A percentile compares a stretch with the other conserved stretches of the same genome.
Conservation (phyloP, 306 rosid genomes). For the Delonix regia region DNA sequence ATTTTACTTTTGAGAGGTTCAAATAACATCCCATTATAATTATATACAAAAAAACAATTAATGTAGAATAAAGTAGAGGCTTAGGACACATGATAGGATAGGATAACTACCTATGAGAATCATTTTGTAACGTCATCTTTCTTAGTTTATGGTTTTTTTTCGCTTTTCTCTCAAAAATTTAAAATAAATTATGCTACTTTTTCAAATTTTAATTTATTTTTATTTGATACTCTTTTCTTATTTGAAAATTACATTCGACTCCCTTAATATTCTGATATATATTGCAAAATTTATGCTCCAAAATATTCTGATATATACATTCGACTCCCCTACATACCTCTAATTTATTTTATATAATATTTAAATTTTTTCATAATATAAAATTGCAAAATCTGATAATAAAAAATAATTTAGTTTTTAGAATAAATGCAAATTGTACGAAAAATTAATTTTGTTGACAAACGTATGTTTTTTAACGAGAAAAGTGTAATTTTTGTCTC, state of each 20-base stretch:
- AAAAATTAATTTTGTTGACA: background rate
- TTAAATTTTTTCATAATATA: no score
- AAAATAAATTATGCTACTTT: background rate
- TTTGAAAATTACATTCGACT: background rate
- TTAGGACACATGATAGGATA: background rate
- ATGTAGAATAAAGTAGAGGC: background rate
- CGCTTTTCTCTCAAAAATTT: background rate
- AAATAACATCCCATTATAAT: background rate
- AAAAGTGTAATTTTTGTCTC: no score
- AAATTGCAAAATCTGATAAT: no score
- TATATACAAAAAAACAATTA: background rate
- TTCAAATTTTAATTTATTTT: no score
- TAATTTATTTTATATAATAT: background rate
- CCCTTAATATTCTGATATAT: no score
- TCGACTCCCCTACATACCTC: background rate
- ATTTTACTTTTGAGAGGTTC: background rate
- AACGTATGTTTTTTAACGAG: no score
- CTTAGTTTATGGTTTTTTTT: background rate
- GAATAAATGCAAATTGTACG: no score
- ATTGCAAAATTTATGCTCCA: no score
- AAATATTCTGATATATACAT: no score
- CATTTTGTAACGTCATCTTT: background rate
- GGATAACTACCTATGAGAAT: background rate
- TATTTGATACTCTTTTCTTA: no score
- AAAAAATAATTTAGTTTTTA: no score